phyloP scores from a whole-genome alignment of 305 asterid genomes.

The Fraxinus sp. region DNA sequence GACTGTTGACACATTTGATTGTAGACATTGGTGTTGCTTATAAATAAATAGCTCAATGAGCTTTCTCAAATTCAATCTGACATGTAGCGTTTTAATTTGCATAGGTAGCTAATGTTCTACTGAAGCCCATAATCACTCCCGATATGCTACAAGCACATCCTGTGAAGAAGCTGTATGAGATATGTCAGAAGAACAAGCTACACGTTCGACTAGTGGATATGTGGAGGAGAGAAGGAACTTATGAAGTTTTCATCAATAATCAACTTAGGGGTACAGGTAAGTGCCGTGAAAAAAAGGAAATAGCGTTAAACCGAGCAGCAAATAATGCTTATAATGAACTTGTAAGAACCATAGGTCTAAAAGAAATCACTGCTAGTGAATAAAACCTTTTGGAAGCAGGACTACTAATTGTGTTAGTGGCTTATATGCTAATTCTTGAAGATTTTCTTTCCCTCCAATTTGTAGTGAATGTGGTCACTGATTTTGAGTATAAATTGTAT shows the following conservation, averaged over 20 bases:
- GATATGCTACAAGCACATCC: constrained; percentile 57
- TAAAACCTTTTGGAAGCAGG: constrained; percentile 2
- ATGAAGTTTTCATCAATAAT: constrained; percentile 57
- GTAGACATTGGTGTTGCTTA: not conserved
- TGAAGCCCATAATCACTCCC: constrained; percentile 78
- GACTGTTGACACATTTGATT: not conserved
- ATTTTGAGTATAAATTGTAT: not conserved
- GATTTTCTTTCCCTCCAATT: not conserved
- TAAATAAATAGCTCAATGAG: not conserved
- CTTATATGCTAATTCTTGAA: not conserved
- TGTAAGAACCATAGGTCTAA: constrained; percentile 33
- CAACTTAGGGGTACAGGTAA: constrained; percentile 66
- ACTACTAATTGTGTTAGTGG: not conserved
- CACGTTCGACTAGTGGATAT: constrained; percentile 56
- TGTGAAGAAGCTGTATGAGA: constrained; percentile 43
- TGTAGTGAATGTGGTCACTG: not conserved
- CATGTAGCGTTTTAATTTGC: not conserved
- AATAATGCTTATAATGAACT: constrained; percentile 62
- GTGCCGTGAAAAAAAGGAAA: constrained; percentile 66
- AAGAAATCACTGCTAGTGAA: constrained; percentile 18
- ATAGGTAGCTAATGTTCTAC: constrained; percentile 56
- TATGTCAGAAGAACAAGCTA: constrained; percentile 60
- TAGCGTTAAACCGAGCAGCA: constrained; percentile 83
- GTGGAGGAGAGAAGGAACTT: constrained; percentile 60
- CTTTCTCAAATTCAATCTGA: not conserved